Evolutionary conservation across 805 yeast species (phyloP).

Genomic region (Blastobotrys robertii): DNA sequence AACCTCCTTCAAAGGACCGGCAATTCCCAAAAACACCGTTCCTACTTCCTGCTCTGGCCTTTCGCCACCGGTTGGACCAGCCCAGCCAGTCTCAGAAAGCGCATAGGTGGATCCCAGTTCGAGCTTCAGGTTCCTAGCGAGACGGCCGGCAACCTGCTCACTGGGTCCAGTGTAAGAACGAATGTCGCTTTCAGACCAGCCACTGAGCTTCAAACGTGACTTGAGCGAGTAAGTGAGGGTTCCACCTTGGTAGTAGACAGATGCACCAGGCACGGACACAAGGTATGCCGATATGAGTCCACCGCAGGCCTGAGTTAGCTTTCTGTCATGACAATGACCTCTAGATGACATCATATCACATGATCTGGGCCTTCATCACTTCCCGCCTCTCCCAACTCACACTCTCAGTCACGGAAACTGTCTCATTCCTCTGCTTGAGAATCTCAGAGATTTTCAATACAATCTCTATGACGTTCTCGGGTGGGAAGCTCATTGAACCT

Average conservation of each 20-base stretch:
- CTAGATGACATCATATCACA: background rate
- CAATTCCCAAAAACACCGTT: slow-evolving; percentile 59
- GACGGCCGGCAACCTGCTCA: slow-evolving; percentile 59
- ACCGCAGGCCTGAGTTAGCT: slow-evolving; percentile 52
- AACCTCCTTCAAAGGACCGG: slow-evolving; percentile 52
- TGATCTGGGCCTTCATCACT: too few species aligned
- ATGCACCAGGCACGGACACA: slow-evolving; percentile 79
- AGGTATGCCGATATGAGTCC: slow-evolving; percentile 74
- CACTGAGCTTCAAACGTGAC: slow-evolving; percentile 63
- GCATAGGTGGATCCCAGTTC: slow-evolving; percentile 80
- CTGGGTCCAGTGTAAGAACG: slow-evolving; percentile 71
- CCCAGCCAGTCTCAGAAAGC: slow-evolving; percentile 79
- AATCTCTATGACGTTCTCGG: slow-evolving; percentile 39
- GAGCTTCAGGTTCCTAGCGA: slow-evolving; percentile 69
- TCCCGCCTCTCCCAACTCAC: slow-evolving; percentile 4
- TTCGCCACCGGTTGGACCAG: slow-evolving; percentile 48
- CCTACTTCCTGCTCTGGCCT: slow-evolving; percentile 33
- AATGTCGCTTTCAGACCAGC: slow-evolving; percentile 70
- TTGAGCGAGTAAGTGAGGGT: slow-evolving; percentile 68
- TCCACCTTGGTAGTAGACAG: slow-evolving; percentile 75
- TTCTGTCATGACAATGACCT: too few species aligned
- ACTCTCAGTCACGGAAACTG: slow-evolving; percentile 75
- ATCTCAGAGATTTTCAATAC: slow-evolving; percentile 51
- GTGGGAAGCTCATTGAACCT: slow-evolving; percentile 41
- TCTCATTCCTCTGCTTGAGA: slow-evolving; percentile 44